Evolutionary conservation across 306 rosid species (phyloP), one percentile per base, ranked within the genome.

Genomic region (Pterocarpus santalinus): DNA sequence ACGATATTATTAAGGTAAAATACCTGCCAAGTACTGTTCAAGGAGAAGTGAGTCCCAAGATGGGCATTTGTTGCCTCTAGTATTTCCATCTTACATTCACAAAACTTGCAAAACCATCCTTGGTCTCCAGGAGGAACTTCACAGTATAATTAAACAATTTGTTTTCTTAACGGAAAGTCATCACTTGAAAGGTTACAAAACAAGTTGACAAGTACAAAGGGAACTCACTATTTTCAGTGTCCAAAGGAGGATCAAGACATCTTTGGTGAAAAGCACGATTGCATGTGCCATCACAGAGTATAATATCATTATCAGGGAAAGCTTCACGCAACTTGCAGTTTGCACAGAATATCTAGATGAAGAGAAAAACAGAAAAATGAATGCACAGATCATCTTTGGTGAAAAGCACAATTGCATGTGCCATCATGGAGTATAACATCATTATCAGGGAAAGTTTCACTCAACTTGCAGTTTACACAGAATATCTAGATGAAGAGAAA

Each of bases 211-310:
- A 72, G 84, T 33, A 52, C 67, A 7, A 65, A 39, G 43, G 75
- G 58, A 84, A 85, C 94, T 86, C 86, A 94, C 98, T 94, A 69
- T 85, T 84, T 87, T 91, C 89, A n/a, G 97, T 94, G 77, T 87
- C 93, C 89, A 94, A 78, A 39, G 97, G 97, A 84, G 97, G 98
- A 60, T 92, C 89, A 38, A 94, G 93, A 83, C 98, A 94, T 73
- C 81, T 91, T 81, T 94, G 98, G 89, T 94, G 98, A 86, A 91
- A 94, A 77, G 97, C 98, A 72, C 93, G 84, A 82, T 94, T 94
- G 86, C 98, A 94, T 73, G 98, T 89, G 64, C 98, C 98, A 81
- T 94, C 98, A 73, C 98, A 94, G 46, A 94, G 94, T 82, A 94
- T 89, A 72, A 94, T 94, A 80, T 94, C 98, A 87, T 94, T 91